phyloP scores from a whole-genome alignment of 441 rosid species.

The Euphorbia schlechtendalii region DNA sequence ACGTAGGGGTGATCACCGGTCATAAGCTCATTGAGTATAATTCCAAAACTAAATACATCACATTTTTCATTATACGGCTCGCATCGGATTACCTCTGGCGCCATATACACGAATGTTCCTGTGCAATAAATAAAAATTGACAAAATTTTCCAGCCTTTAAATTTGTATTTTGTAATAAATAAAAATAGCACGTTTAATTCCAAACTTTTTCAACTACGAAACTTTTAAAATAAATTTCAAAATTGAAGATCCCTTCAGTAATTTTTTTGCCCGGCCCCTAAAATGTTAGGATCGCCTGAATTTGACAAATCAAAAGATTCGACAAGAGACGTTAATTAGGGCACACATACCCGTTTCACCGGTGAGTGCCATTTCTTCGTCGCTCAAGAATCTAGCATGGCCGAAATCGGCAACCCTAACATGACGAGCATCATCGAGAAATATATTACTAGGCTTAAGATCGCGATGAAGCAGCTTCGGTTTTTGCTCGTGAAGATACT shows the following conservation, averaged over 20 bases:
- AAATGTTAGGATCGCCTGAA: too few species aligned
- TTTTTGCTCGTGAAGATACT: slow-evolving; percentile 49
- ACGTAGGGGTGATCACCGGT: slow-evolving; percentile 43
- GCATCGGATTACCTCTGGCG: slow-evolving; percentile 48
- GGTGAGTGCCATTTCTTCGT: slow-evolving; percentile 43
- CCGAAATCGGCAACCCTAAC: slow-evolving; percentile 56
- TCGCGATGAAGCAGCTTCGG: slow-evolving; percentile 52
- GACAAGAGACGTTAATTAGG: too few species aligned
- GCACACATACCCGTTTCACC: slow-evolving; percentile 50
- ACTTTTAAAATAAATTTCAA: too few species aligned
- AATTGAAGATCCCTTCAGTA: too few species aligned
- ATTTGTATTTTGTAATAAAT: too few species aligned
- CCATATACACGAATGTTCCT: slow-evolving; percentile 62
- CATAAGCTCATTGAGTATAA: slow-evolving; percentile 42
- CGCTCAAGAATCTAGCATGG: slow-evolving; percentile 44
- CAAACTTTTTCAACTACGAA: too few species aligned
- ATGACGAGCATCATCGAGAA: slow-evolving; percentile 38
- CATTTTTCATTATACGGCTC: slow-evolving; percentile 54
- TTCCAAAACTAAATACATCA: slow-evolving; percentile 50
- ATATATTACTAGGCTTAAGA: slow-evolving; percentile 55
- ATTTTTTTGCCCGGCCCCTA: too few species aligned
- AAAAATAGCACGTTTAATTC: too few species aligned
- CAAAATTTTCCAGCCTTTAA: too few species aligned
- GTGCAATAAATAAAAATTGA: too few species aligned
- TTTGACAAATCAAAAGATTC: too few species aligned